These are phyloP conservation scores for Eutypella sp. DNA, from an alignment of 2,329 filamentous ascomycete genomes.

Conservation along the genomic window DNA sequence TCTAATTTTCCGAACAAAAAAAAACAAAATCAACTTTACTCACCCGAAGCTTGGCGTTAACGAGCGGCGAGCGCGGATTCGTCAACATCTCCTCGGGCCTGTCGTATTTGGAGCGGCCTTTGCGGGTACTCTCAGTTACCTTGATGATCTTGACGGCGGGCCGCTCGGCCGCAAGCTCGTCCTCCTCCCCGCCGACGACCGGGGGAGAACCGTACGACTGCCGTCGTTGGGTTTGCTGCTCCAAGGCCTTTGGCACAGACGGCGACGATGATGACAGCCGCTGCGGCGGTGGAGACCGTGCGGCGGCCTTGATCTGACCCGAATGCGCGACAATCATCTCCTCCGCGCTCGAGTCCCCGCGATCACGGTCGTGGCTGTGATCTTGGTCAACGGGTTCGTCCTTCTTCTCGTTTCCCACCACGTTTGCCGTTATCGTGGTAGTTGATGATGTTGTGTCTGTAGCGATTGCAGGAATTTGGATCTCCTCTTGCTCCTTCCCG, in stretches of 20 bases:
- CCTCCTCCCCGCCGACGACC: constrained; percentile 5
- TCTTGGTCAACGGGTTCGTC: not conserved
- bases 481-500: too few relatives aligned
- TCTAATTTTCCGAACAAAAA: too few relatives aligned
- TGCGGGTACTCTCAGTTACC: constrained; percentile 22
- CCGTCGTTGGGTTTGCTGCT: too few relatives aligned
- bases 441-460: too few relatives aligned
- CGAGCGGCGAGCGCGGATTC: constrained; percentile 30
- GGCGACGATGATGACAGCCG: not conserved
- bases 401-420: not conserved
- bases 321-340: not conserved
- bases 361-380: not conserved
- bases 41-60: constrained; percentile 29
- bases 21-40: constrained; percentile 8
- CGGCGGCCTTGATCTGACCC: not conserved
- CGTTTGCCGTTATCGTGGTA: too few relatives aligned
- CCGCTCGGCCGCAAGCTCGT: constrained; percentile 10
- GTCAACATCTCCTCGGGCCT: constrained; percentile 30
- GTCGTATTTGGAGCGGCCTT: constrained; percentile 22
- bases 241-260: too few relatives aligned
- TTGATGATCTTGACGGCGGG: constrained; percentile 22
- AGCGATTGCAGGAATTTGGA: too few relatives aligned
- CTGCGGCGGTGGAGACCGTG: not conserved
- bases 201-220: constrained; percentile 4
- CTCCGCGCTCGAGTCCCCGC: not conserved